Base-by-base conservation (phyloP, 2,329 filamentous ascomycete species). In the Fusarium floridanum region DNA sequence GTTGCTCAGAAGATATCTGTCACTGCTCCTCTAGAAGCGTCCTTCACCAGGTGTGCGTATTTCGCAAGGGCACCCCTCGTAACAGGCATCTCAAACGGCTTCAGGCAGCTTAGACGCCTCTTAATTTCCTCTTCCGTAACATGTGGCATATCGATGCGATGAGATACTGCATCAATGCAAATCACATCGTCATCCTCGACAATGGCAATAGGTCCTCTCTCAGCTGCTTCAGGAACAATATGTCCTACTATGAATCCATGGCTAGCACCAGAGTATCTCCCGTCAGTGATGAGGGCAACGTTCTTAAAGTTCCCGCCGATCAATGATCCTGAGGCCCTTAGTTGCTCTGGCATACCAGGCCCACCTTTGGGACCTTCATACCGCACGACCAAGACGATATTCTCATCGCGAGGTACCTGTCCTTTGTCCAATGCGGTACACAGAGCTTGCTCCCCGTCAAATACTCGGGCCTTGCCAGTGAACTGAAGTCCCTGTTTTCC, bases 201-300 rank as follows among this genome's bases (percentile, higher is more conserved):
- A 4, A 97, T 84, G 0, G 93, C 95, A 79, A 98, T 94, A 0
- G 95, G 95, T 0, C 95, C 95, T 6, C 95, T 95, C 2, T 92
- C 92, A 0, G 94, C 94, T 0, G 95, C 95, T 83, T 98, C 95
- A 3, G 95, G 95, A 3, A 93, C 93, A 17, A 98, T 94, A 79
- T 98, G 95, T 1, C 95, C 95, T 17, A 98, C 94, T 78, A 97
- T 96, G 82, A 97, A 97, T 0, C 95, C 95, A 81, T 98, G 95
- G 64, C 90, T 93, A 2, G 95, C 53, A 22, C 53, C 53, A 10
- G 53, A 56, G 32, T 56, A 56, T 56, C 95, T 34, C 0, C 95
- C 95, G 81, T 98, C 95, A 0, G 95, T 98, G n/a, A 56, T 56
- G n/a, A 98, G 88, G 0, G 95, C 95, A 10, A 98, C 90, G 78